Base-by-base conservation (phyloP, 331 rosid genomes). In the Quercus phellos region DNA sequence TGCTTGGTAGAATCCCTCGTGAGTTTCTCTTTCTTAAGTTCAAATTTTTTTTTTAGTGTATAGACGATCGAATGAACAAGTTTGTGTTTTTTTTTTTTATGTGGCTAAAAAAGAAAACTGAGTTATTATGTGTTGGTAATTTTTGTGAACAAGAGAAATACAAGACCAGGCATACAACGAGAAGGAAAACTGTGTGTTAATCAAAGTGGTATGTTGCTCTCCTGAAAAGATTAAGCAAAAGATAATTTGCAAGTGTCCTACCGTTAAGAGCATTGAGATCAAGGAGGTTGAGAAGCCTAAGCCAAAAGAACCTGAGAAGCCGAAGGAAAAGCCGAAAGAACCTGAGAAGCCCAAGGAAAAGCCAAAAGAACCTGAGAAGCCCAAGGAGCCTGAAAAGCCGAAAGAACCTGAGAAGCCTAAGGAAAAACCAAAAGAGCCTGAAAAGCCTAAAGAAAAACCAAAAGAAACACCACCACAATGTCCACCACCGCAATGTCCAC, bases 151-250 rank as follows among this genome's bases (percentile, higher is more conserved):
- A 82, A 77, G 68, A 93, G 98, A 94, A 89, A 90, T 94, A 84
- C 91, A 88, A 79, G 94, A 85, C 77, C 92, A 89, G 78, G 22
- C n/a, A 16, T 90, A 74, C 71, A 88, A 88, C 18, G 93, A 92
- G 55, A 92, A 92, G 80, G 58, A 76, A 4, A 88, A 85, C 78
- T 51, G 12, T 1, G 98, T 94, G 86, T 0, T 5, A 1, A 91
- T 94, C 84, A 90, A 71, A 26, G 99, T 94, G 69, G 90, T 90
- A 0, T 88, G 98, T 19, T 90, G 96, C 21, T 66, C 68, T 46
- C 99, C 98, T 0, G 98, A 92, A 70, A 88, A 87, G 79, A 85
- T 92, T 7, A 79, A 88, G 80, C 87, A 92, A 74, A 94, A 90
- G 76, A 73, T 94, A 3, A 82, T 90, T 60, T 74, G 18, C 84